These are phyloP conservation scores for Nakaseomyces sp. DNA, from an alignment of 1,139 yeast species.

Conservation along the genomic window DNA sequence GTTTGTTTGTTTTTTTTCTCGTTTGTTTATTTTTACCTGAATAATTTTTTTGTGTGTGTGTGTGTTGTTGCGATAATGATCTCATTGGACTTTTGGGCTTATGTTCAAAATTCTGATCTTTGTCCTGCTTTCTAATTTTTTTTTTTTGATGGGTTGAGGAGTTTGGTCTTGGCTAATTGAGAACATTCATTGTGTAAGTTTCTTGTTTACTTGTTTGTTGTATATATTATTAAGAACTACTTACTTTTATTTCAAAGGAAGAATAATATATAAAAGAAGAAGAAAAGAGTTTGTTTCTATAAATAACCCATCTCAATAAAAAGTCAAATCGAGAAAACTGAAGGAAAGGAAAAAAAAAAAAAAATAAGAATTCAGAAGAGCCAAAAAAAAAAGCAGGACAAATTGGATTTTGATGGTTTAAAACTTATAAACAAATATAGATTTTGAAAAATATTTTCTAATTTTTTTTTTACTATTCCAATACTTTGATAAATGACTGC, in stretches of 20 bases:
- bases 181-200: no score
- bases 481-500: constrained; percentile 9
- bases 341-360: no score
- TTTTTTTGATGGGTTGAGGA: no score
- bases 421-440: no score
- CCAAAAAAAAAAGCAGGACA: background rate
- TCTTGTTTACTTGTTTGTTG: no score
- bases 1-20: background rate
- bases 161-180: no score
- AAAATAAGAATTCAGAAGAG: no score
- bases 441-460: no score
- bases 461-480: background rate
- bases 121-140: background rate
- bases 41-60: background rate
- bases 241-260: no score
- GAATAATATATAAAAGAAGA: background rate
- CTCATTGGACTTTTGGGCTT: background rate
- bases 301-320: background rate
- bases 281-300: background rate
- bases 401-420: background rate
- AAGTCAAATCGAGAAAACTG: no score
- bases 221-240: no score
- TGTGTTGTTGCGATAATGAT: background rate
- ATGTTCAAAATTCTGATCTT: background rate
- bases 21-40: no score